Evolutionary conservation across 106 monocot genomes (phyloP), one percentile per base, ranked within the genome.

Genomic region (Dactylorhiza incarnata): DNA sequence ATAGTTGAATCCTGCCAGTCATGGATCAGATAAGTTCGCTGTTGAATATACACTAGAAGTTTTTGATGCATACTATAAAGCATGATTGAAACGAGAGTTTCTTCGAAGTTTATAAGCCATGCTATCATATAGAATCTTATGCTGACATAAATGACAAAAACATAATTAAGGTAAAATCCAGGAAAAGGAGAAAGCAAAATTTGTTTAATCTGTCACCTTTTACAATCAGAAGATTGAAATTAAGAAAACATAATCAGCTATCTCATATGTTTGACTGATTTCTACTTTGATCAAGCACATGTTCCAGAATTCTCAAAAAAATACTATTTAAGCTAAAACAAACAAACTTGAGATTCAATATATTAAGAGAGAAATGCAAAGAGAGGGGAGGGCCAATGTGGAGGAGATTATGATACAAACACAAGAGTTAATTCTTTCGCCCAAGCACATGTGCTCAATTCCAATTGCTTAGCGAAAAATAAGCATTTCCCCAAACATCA

Each of bases 1-100:
- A 54, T 23, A 45, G 37, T 68, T 46, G 84, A 76, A 43, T 47
- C 73, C 83, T 84, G 83, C 76, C 1, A 84, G 49, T n/a, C 20
- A 53, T 51, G 15, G 10, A 46, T 44, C 24, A 56, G 46, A 52
- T 22, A 0, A 68, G 45, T 47, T 71, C 51, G 50, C 74, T 51
- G 77, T 7, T 17, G 37, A 52, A 70, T 20, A 75, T 69, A 45
- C 50, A 44, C 8, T 4, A 68, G 1, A 63, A 13, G 23, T 11
- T 68, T 49, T 49, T 3, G 4, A 11, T 3, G 46, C 48, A 49
- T 24, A 16, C 23, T 19, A 50, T 5, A 49, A 43, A 68, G 6
- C 15, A 59, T n/a, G 22, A 59, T 59, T 5, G 58, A 14, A 55
- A 45, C 13, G 20, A 65, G 48, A 13, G 9, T 45, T 19, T 26